phyloP scores from a whole-genome alignment of 2,329 filamentous ascomycete genomes.

The Monilinia vaccinii-corymbosi region DNA sequence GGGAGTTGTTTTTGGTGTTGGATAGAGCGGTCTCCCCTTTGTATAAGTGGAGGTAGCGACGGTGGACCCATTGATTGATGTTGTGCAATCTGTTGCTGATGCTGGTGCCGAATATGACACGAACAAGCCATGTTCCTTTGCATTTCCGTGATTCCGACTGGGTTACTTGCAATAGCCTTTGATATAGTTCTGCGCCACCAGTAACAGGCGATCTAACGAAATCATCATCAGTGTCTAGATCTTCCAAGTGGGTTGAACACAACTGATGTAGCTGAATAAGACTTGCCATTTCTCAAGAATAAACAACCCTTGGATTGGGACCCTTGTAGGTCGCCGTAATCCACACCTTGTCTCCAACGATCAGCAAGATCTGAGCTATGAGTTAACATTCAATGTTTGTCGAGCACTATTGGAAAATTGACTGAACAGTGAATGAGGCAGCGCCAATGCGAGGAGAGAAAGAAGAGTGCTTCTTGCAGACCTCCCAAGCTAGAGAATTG shows the following conservation, averaged over 20 bases:
- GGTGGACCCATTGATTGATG: not conserved
- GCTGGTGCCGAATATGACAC: not conserved
- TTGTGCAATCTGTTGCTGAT: not conserved
- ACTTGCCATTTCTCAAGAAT: not conserved
- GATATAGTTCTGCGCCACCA: not conserved
- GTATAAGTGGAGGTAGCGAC: constrained; percentile 42
- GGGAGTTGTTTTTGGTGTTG: constrained; percentile 27
- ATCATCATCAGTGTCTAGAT: not conserved
- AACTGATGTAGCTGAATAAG: not conserved
- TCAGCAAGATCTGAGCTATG: not conserved
- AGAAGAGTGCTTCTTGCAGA: not conserved
- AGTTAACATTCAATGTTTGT: not conserved
- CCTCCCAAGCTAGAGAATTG: not conserved
- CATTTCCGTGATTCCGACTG: not conserved
- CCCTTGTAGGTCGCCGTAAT: not conserved
- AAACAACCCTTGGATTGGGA: not conserved
- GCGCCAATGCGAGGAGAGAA: not conserved
- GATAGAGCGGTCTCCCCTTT: constrained; percentile 42
- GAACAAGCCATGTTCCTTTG: not conserved
- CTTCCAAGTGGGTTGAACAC: not conserved
- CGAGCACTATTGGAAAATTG: not conserved
- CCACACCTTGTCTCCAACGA: not conserved
- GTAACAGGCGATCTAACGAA: not conserved
- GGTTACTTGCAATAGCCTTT: not conserved
- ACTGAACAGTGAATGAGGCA: not conserved